phyloP scores from a whole-genome alignment of 2,329 filamentous ascomycete species.

The Colletotrichum spinosum region DNA sequence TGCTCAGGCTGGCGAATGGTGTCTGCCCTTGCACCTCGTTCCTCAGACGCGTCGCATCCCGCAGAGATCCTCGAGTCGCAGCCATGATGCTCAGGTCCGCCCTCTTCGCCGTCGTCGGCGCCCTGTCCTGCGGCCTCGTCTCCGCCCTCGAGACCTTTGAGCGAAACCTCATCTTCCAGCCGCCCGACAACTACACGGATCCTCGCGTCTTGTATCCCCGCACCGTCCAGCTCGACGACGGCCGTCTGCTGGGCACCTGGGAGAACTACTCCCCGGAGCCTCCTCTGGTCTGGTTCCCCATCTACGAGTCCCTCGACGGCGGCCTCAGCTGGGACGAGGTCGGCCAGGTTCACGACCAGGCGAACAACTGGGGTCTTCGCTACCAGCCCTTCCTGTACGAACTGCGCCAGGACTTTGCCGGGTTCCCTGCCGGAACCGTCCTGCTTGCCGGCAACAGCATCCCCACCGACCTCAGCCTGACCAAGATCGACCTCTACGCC shows the following conservation, averaged over 20 bases:
- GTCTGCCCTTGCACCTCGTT: background rate
- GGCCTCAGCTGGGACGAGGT: constrained; percentile 73
- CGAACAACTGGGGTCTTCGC: constrained; percentile 72
- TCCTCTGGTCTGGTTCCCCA: constrained; percentile 65
- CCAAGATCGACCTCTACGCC: constrained; percentile 77
- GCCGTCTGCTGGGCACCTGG: constrained; percentile 65
- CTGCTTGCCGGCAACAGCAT: constrained; percentile 72
- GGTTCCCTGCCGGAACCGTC: constrained; percentile 71
- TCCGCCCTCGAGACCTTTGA: constrained; percentile 38
- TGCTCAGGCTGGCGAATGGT: background rate
- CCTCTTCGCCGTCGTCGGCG: constrained; percentile 29
- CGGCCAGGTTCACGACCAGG: constrained; percentile 71
- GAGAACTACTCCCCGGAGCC: constrained; percentile 69
- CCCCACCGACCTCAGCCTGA: constrained; percentile 68
- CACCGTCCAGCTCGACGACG: constrained; percentile 55
- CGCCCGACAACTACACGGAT: constrained; percentile 56
- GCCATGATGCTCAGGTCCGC: constrained; percentile 35
- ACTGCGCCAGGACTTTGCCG: constrained; percentile 67
- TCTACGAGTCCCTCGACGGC: constrained; percentile 63
- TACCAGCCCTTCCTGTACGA: constrained; percentile 78
- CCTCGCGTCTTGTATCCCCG: constrained; percentile 58
- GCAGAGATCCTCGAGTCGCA: constrained; percentile 19
- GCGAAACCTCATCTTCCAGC: constrained; percentile 53
- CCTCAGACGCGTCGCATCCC: constrained; percentile 13
- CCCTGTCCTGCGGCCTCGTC: constrained; percentile 23